phyloP scores from a whole-genome alignment of 1,284 basidiomycete species.

The Pseudozyma pruni region DNA sequence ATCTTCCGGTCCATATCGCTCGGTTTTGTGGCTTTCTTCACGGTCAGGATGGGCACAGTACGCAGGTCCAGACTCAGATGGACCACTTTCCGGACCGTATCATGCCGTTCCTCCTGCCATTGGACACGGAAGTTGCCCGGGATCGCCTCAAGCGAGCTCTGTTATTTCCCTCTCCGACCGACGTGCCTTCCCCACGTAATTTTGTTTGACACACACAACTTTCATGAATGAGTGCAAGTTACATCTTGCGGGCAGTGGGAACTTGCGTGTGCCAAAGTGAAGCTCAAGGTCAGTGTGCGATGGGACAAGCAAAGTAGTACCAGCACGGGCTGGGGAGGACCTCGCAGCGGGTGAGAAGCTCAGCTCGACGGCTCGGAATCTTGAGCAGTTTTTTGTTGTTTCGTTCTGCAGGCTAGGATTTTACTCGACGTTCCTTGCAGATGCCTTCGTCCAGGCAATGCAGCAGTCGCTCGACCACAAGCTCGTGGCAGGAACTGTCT shows the following conservation, averaged over 20 bases:
- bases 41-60: slow-evolving; percentile 1
- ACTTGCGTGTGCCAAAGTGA: no score
- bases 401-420: neutral
- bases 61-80: slow-evolving; percentile 1
- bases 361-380: neutral
- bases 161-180: neutral
- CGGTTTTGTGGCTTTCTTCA: neutral
- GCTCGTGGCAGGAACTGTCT: slow-evolving; percentile 1
- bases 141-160: slow-evolving; percentile 8
- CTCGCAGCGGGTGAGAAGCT: no score
- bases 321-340: no score
- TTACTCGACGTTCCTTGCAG: neutral
- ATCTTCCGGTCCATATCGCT: slow-evolving; percentile 1
- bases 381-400: neutral
- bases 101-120: slow-evolving; percentile 1
- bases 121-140: neutral
- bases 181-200: neutral
- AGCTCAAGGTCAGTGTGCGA: no score
- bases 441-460: neutral
- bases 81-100: slow-evolving; percentile 12
- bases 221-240: no score
- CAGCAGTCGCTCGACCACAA: neutral
- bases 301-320: no score
- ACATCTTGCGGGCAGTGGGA: no score
- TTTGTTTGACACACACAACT: neutral